phyloP scores from a whole-genome alignment of 164 flowering plant genomes.

The Platanus orientalis region DNA sequence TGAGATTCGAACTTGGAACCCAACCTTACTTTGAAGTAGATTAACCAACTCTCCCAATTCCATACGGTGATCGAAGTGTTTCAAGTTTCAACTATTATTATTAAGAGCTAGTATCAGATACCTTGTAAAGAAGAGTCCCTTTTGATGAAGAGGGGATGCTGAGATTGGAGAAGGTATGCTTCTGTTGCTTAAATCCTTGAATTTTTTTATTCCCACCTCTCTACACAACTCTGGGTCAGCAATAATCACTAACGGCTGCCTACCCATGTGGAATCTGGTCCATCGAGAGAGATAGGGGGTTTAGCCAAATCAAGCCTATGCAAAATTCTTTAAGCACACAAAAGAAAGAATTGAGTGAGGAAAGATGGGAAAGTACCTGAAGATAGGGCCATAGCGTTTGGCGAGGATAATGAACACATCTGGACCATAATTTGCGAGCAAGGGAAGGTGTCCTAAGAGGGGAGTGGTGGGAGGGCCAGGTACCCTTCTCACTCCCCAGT shows the following conservation, averaged over 20 bases:
- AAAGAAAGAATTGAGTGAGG: background rate
- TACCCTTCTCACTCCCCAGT: constrained; percentile 76
- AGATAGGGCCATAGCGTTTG: constrained; percentile 78
- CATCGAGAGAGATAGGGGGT: constrained; percentile 1
- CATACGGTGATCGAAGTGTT: no score
- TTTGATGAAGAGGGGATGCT: constrained; percentile 91
- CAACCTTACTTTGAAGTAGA: no score
- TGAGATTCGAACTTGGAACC: no score
- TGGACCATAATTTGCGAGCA: constrained; percentile 85
- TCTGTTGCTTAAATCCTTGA: constrained; percentile 78
- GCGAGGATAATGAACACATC: constrained; percentile 77
- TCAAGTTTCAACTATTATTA: no score
- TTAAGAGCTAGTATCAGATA: no score
- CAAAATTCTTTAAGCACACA: background rate
- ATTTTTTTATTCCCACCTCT: constrained; percentile 89
- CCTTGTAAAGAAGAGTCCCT: constrained; percentile 94
- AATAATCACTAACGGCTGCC: constrained; percentile 85
- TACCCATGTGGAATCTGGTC: constrained; percentile 90
- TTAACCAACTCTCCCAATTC: no score
- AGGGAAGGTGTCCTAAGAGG: constrained; percentile 79
- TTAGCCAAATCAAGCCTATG: no score
- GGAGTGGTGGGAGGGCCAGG: constrained; percentile 86
- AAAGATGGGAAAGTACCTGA: constrained; percentile 40
- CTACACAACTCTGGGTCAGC: constrained; percentile 87
- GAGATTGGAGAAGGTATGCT: constrained; percentile 94